Base-by-base conservation (phyloP, 768 basidiomycete genomes). In the Suillus subaureus region DNA sequence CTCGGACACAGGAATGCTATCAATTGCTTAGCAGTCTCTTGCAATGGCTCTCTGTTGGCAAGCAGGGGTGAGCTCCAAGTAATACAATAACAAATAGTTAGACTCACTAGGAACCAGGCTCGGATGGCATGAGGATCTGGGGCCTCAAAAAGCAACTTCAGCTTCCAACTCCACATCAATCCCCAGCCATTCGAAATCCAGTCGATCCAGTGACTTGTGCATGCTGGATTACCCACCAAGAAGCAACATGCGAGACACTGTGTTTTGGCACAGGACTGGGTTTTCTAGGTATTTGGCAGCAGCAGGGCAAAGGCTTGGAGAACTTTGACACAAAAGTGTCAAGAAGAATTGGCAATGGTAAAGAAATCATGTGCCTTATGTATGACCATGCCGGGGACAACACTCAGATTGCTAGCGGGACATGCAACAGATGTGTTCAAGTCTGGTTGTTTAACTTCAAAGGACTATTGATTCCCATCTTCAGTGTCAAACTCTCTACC, bases 31-130 rank as follows among this genome's bases (percentile, higher is more conserved):
- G 64, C 66, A 13, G 52, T 75, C 12, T 75, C 75, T 9, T 33
- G 35, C 16, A 61, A 74, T 62, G 71, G 72, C 26, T 35, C 4
- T 23, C 52, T 49, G 2, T 1, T 72, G 6, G 74, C 65, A 9
- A 71, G 74, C 2, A 72, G 73, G 35, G 61, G 66, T 31, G 5
- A 31, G 31, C n/a, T n/a, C n/a, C n/a, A n/a, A n/a, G n/a, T n/a
- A n/a, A n/a, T n/a, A n/a, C n/a, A n/a, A n/a, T n/a, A n/a, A n/a
- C n/a, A n/a, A n/a, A n/a, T n/a, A n/a, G n/a, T n/a, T n/a, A 31
- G 31, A 31, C 31, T 45, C 43, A 45, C 43, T 13, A 21, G n/a
- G 43, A 21, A 45, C 33, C n/a, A 67, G 66, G 64, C 35, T 61
- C 33, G 6, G 33, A 33, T 6, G 33, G 33, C 33, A 33, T 45